These are phyloP conservation scores for Colletotrichum liriopes DNA, from an alignment of 2,329 filamentous ascomycete species.

Conservation along the genomic window DNA sequence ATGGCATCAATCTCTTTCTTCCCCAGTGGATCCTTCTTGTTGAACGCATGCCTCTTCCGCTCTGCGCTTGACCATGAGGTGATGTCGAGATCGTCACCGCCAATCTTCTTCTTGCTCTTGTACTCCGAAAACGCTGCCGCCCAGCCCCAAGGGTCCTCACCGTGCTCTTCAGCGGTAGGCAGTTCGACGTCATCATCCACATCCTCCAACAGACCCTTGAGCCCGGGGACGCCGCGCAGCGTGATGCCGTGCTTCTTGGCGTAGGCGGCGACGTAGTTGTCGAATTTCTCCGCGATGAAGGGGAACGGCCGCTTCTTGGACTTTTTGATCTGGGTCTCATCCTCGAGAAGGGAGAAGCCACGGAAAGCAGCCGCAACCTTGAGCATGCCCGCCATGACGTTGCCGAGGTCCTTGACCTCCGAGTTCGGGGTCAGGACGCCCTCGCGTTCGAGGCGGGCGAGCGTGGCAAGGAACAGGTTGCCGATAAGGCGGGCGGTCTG, in stretches of 20 bases:
- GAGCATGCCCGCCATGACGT: slow-evolving; percentile 57
- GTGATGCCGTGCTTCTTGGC: slow-evolving; percentile 53
- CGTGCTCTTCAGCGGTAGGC: slow-evolving; percentile 43
- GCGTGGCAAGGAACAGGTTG: slow-evolving; percentile 57
- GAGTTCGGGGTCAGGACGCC: slow-evolving; percentile 52
- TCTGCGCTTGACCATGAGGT: slow-evolving; percentile 52
- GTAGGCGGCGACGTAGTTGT: slow-evolving; percentile 53
- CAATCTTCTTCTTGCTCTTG: slow-evolving; percentile 48
- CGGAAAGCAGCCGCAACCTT: slow-evolving; percentile 43
- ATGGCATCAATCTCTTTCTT: slow-evolving; percentile 52
- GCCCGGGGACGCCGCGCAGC: slow-evolving; percentile 47
- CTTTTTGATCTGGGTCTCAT: slow-evolving; percentile 14
- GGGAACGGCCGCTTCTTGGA: slow-evolving; percentile 46
- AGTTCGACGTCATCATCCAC: slow-evolving; percentile 46
- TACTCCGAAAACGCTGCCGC: slow-evolving; percentile 46
- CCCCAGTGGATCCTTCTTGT: slow-evolving; percentile 55
- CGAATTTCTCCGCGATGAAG: slow-evolving; percentile 45
- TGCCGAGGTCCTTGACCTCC: slow-evolving; percentile 55
- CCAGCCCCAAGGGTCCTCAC: slow-evolving; percentile 49
- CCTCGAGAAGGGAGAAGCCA: slow-evolving; percentile 43
- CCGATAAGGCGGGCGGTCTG: slow-evolving; percentile 48
- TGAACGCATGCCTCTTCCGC: slow-evolving; percentile 52
- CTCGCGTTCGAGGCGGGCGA: slow-evolving; percentile 54
- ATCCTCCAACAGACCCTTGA: slow-evolving; percentile 46
- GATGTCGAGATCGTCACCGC: slow-evolving; percentile 57